Conservation (phyloP, 176 grass and related monocot genomes). For the Hordeum vulgare region DNA sequence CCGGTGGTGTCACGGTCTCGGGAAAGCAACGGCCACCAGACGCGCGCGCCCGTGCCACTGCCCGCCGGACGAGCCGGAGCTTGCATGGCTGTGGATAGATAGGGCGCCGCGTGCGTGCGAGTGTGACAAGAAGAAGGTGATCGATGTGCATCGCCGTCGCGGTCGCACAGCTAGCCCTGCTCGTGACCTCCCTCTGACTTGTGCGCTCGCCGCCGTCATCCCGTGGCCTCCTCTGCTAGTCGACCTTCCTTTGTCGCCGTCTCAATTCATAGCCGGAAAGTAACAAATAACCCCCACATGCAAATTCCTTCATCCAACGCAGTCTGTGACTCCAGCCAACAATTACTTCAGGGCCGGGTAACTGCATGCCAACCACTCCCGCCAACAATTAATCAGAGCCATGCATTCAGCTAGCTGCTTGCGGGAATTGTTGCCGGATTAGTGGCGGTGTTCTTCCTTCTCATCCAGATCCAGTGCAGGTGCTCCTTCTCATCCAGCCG, state of each 20-base stretch:
- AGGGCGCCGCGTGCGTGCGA: neutral
- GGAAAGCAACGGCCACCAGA: neutral
- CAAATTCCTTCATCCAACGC: neutral
- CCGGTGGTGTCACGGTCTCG: neutral
- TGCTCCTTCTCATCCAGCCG: neutral
- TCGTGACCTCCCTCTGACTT: neutral
- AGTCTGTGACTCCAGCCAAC: no score
- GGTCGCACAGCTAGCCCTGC: neutral
- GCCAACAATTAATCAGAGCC: no score
- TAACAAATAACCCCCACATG: no score
- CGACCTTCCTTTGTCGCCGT: neutral
- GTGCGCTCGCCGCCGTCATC: neutral
- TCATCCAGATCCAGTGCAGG: neutral
- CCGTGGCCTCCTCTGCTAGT: neutral
- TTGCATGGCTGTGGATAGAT: neutral
- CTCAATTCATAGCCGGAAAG: neutral
- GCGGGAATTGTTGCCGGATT: neutral
- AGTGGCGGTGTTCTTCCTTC: neutral
- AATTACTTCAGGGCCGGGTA: no score
- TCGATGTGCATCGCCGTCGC: neutral
- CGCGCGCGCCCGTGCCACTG: neutral
- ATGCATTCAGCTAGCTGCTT: neutral
- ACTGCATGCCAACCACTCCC: no score
- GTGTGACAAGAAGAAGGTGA: neutral
- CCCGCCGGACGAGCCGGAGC: neutral